Conservation (phyloP, 2,329 filamentous ascomycete genomes). For the Emmonsia crescens region DNA sequence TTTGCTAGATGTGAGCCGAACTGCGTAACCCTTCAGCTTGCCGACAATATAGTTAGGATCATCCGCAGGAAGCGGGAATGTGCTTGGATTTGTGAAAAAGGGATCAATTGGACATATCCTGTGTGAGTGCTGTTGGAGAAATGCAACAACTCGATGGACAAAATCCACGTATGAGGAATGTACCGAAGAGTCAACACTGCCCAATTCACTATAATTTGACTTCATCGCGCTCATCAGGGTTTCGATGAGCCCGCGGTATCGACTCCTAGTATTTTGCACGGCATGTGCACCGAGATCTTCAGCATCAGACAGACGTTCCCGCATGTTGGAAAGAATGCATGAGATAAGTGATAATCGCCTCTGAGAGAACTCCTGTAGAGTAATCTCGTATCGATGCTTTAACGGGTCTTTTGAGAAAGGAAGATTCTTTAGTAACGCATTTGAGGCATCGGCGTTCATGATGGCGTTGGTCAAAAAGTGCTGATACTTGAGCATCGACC, state of each 20-base stretch:
- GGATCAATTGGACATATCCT: conserved; percentile 45
- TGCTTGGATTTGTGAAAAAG: conserved; percentile 50
- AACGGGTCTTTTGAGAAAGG: conserved; percentile 41
- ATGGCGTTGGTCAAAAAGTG: conserved; percentile 45
- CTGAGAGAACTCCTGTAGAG: conserved; percentile 41
- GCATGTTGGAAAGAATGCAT: conserved; percentile 49
- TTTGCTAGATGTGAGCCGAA: conserved; percentile 40
- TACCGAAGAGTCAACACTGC: conserved; percentile 21
- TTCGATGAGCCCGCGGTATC: conserved; percentile 43
- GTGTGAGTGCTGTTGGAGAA: conserved; percentile 49
- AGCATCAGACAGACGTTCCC: conserved; percentile 34
- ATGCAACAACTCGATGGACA: conserved; percentile 49
- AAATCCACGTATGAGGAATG: conserved; percentile 50
- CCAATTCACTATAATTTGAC: conserved; percentile 47
- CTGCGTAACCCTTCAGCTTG: conserved; percentile 47
- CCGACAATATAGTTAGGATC: conserved; percentile 55
- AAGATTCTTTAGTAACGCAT: conserved; percentile 45
- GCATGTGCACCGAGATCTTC: conserved; percentile 23
- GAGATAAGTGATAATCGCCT: conserved; percentile 47
- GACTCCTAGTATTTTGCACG: conserved; percentile 27
- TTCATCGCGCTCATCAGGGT: conserved; percentile 53
- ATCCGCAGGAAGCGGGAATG: conserved; percentile 48
- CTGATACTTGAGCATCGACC: conserved; percentile 52
- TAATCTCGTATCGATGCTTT: conserved; percentile 37
- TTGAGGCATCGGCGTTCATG: conserved; percentile 35